phyloP scores from a whole-genome alignment of 2,329 filamentous ascomycete species.

The Hortaea werneckii region DNA sequence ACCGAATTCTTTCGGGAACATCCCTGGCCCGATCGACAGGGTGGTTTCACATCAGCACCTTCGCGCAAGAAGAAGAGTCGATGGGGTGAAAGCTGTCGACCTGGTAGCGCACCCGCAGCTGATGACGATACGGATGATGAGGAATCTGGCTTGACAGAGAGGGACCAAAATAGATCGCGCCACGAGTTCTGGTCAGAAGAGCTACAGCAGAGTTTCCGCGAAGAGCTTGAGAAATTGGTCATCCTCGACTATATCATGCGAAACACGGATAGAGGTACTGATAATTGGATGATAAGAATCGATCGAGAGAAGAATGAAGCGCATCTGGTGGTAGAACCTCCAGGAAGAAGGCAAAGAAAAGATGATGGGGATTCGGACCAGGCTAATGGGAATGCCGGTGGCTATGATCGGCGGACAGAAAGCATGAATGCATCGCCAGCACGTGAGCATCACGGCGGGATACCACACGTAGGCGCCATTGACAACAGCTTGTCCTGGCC shows the following conservation, averaged over 20 bases:
- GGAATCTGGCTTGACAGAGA: conserved; percentile 11
- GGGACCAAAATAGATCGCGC: conserved; percentile 26
- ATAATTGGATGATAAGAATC: conserved; percentile 99
- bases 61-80: conserved; percentile 52
- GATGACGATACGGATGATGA: conserved; percentile 33
- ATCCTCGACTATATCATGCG: conserved; percentile 99
- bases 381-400: conserved; percentile 25
- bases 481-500: conserved; percentile 98
- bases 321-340: conserved; percentile 78
- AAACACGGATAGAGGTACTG: conserved; percentile 89
- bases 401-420: conserved; percentile 48
- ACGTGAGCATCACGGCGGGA: conserved; percentile 32
- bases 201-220: conserved; percentile 82
- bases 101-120: conserved; percentile 47
- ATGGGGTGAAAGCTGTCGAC: conserved; percentile 78
- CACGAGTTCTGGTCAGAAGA: conserved; percentile 76
- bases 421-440: conserved; percentile 62
- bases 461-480: conserved; percentile 78
- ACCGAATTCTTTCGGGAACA: conserved; percentile 91
- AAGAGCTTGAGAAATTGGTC: conserved; percentile 92
- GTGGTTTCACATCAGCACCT: conserved; percentile 55
- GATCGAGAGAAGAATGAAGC: conserved; percentile 76
- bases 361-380: conserved; percentile 8
- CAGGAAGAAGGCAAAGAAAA: conserved; percentile 39
- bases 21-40: conserved; percentile 90